Evolutionary conservation across 1,284 basidiomycete species (phyloP).

Genomic region (Malassezia sp.): DNA sequence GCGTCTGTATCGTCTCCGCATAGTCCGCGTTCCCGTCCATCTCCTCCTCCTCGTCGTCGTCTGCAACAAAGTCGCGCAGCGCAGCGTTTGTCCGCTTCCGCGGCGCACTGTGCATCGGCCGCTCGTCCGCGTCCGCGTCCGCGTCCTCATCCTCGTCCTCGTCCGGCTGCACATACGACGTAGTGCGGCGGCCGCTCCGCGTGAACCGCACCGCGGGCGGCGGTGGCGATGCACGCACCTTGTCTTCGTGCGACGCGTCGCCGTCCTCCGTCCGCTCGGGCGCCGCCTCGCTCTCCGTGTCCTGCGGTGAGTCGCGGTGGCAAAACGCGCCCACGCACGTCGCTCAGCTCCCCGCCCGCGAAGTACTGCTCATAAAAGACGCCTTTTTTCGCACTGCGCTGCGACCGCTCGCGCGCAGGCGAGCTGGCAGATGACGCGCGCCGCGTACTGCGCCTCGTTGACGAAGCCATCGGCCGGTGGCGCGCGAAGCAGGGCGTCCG

Average conservation of each 20-base stretch:
- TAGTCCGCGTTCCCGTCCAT: conserved; percentile 29
- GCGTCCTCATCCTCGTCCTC: conserved; percentile 21
- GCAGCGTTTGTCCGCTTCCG: conserved; percentile 15
- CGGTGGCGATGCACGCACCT: neutral
- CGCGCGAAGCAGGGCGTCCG: neutral
- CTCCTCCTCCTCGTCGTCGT: conserved; percentile 32
- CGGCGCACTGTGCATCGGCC: conserved; percentile 14
- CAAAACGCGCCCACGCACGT: conserved; percentile 11
- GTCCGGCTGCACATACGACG: conserved; percentile 19
- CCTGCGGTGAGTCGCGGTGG: conserved; percentile 5
- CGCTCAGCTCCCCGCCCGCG: conserved; percentile 12
- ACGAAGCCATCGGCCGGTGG: neutral
- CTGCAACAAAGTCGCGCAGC: conserved; percentile 32
- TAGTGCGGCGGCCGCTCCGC: conserved; percentile 23
- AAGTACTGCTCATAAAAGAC: conserved; percentile 16
- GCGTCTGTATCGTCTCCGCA: conserved; percentile 13
- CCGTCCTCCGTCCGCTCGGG: conserved; percentile 17
- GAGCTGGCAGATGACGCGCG: neutral
- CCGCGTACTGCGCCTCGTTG: conserved; percentile 7
- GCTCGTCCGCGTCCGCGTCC: neutral
- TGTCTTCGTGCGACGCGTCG: conserved; percentile 9
- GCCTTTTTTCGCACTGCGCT: conserved; percentile 5
- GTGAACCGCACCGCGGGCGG: conserved; percentile 10
- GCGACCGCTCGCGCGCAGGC: conserved; percentile 6
- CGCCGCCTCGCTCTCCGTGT: conserved; percentile 18